Conservation (phyloP, 345 rosid species). For the Boechera stricta region DNA sequence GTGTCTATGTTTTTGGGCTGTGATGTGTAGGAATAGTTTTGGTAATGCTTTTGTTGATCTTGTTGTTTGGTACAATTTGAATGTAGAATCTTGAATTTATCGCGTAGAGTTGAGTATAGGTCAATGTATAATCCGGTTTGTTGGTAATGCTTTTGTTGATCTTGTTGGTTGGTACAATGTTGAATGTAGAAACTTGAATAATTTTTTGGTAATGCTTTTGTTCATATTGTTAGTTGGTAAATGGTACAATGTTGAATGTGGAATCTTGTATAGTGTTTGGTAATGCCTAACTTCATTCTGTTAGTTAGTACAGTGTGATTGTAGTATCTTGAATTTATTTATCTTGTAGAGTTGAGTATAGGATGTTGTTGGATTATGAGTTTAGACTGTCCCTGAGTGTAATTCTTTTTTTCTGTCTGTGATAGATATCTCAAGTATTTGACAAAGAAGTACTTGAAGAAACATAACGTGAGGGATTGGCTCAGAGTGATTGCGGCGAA, state of each 20-base stretch:
- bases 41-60: neutral
- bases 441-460: constrained; percentile 91
- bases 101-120: neutral
- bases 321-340: neutral
- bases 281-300: neutral
- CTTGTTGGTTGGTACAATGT: neutral
- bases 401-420: neutral
- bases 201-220: neutral
- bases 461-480: constrained; percentile 94
- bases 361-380: neutral
- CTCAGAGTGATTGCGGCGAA: constrained; percentile 85
- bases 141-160: neutral
- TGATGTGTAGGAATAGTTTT: neutral
- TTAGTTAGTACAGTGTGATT: neutral
- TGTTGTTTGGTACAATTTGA: neutral
- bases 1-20: neutral
- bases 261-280: neutral
- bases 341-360: neutral
- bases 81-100: neutral
- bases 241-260: neutral
- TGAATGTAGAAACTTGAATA: neutral
- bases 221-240: neutral
- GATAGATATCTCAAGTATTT: constrained; percentile 79
- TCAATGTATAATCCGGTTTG: too few species aligned
- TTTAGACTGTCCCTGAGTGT: neutral